Conservation (phyloP, 2,329 filamentous ascomycete genomes). For the Phyllachora maydis region DNA sequence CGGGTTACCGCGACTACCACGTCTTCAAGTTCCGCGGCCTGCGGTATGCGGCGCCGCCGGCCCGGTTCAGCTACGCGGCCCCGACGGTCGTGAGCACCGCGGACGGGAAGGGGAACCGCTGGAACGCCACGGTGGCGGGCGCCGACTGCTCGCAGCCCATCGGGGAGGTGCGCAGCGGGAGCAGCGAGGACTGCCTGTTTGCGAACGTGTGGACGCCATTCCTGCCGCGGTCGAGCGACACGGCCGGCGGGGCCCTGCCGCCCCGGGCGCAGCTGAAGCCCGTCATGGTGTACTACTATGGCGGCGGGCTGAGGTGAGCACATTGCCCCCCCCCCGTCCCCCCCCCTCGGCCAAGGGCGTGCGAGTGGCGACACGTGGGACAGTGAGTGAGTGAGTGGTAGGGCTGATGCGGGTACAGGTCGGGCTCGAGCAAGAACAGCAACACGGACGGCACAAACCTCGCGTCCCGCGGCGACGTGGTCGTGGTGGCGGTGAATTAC, state of each 20-base stretch:
- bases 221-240: slow-evolving; percentile 9
- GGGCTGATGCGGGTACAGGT: too few species aligned
- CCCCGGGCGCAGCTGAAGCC: slow-evolving; percentile 14
- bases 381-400: too few species aligned
- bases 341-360: too few species aligned
- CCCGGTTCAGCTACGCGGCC: slow-evolving; percentile 10
- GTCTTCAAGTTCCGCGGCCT: slow-evolving; percentile 13
- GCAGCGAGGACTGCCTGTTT: slow-evolving; percentile 14
- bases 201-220: slow-evolving; percentile 17
- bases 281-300: slow-evolving; percentile 24
- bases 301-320: slow-evolving; percentile 21
- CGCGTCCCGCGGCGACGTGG: slow-evolving; percentile 21
- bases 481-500: slow-evolving; percentile 20
- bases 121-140: slow-evolving; percentile 9
- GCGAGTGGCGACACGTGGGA: too few species aligned
- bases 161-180: slow-evolving; percentile 9
- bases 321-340: too few species aligned
- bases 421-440: slow-evolving; percentile 18
- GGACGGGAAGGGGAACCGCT: slow-evolving; percentile 6
- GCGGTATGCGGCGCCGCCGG: slow-evolving; percentile 8
- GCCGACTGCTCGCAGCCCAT: slow-evolving; percentile 11
- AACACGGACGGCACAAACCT: slow-evolving; percentile 23
- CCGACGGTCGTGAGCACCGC: slow-evolving; percentile 5
- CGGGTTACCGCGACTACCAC: slow-evolving; percentile 12
- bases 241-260: too few species aligned